Conservation (phyloP, 768 basidiomycete species). For the Leccinum pellstonianum region DNA sequence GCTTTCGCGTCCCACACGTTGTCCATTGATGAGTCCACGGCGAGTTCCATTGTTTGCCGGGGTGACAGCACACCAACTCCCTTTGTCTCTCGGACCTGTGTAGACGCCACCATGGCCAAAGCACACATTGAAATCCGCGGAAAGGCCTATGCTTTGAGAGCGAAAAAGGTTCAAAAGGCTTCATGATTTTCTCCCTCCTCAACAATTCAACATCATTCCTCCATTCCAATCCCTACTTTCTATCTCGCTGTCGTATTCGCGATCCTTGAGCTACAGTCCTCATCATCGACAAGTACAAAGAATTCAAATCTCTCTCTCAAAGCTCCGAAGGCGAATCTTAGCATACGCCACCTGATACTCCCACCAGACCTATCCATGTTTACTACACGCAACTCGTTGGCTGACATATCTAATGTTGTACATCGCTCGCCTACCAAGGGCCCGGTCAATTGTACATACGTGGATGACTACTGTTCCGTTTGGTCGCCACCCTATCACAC, state of each 20-base stretch:
- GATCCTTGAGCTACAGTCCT: slow-evolving; percentile 6
- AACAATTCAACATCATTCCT: background rate
- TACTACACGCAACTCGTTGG: slow-evolving; percentile 5
- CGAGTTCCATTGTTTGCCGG: slow-evolving; percentile 15
- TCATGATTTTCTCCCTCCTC: background rate
- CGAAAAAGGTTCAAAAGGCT: slow-evolving; percentile 21
- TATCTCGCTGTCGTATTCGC: slow-evolving; percentile 5
- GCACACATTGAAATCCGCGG: slow-evolving; percentile 5
- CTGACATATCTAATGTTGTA: slow-evolving; percentile 9
- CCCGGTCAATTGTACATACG: background rate
- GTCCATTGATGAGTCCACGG: slow-evolving; percentile 7
- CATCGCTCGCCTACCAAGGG: background rate
- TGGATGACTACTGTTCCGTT: slow-evolving; percentile 2
- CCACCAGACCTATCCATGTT: slow-evolving; percentile 11
- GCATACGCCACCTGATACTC: slow-evolving; percentile 8
- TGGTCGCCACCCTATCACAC: slow-evolving; percentile 11
- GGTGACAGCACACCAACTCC: slow-evolving; percentile 9
- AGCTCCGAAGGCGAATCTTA: slow-evolving; percentile 4
- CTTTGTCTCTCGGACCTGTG: slow-evolving; percentile 22
- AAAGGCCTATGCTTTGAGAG: slow-evolving; percentile 6
- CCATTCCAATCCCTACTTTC: background rate
- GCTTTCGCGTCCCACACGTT: background rate
- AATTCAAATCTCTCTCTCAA: slow-evolving; percentile 1
- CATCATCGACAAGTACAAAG: slow-evolving; percentile 1
- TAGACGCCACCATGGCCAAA: slow-evolving; percentile 21